Base-by-base conservation (phyloP, 257 asterid genomes). In the Hygrophila difformis region DNA sequence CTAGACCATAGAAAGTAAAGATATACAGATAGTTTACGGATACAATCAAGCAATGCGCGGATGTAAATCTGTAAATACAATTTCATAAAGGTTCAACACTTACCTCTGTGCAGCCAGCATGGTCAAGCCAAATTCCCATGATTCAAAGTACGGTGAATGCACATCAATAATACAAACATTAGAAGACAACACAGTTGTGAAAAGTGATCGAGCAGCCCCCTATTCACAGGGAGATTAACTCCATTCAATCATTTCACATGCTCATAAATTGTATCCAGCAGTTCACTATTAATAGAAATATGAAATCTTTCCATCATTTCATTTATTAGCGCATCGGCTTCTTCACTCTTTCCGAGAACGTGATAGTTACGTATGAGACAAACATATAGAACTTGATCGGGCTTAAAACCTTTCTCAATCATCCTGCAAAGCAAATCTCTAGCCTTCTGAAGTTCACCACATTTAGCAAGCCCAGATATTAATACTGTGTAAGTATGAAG, bases 401-500 rank as follows among this genome's bases (percentile, higher is more conserved):
- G 89, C 49, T 62, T 55, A 28, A 88, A 58, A 38, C 84, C 95
- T 39, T 78, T 73, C 48, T 55, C 79, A 63, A 72, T 74, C 97
- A 88, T 88, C 74, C 84, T 87, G 57, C 63, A 66, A 60, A 84
- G 71, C 44, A 76, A 61, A 51, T 33, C 70, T 56, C 92, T 72
- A 29, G 93, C 97, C 59, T 47, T 65, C 52, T 71, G 67, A 62
- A 84, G 50, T 28, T 68, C 74, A 58, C 86, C 94, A 56, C 53
- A 62, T 68, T 73, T 74, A 15, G 66, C 68, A 20, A 88, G 84
- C 55, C 95, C 97, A 52, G 70, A 74, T 49, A 88, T 78, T 68
- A 88, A 74, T 59, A 82, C 67, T 5, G 89, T 76, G 61, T 80
- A 87, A 36, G 88, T 74, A 68, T 65, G 74, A 74, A 81, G 95